Base-by-base conservation (phyloP, 441 rosid species). In the Biscutella laevigata region DNA sequence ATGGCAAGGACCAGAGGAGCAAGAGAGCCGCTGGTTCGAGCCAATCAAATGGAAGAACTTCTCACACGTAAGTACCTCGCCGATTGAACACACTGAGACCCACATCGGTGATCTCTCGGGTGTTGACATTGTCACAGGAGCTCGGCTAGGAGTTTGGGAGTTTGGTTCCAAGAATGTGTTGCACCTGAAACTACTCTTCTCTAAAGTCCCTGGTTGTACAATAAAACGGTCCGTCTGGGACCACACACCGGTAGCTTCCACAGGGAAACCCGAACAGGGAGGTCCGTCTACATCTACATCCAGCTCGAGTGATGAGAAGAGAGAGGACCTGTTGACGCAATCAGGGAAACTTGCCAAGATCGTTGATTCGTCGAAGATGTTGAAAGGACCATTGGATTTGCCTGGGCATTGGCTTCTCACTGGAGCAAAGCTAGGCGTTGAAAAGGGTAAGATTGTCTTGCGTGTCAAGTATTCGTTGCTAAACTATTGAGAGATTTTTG, bases 321-420 rank as follows among this genome's bases (percentile, higher is more conserved):
- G 37, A 68, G 83, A 77, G 37, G 86, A 79, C 36, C 4, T 44
- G 27, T 76, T 66, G 20, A 66, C 71, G 28, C 79, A 75, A 12
- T 11, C 64, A 2, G 79, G 83, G 29, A 83, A 81, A 44, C 70
- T 84, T 26, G 79, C 73, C 0, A 84, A 81, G 78, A 72, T 81
- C 11, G 85, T 84, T 19, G 88, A 84, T 56, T 32, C 62, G 44
- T 71, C 82, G 1, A 85, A 81, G 66, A 81, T 84, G 92, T 75
- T 64, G 2, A 79, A 74, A 63, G 92, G 88, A 38, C 85, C 92
- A 4, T 82, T 77, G 34, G 88, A 81, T 69, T 61, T 75, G 49
- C 88, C 92, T 4, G 92, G 88, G 26, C 87, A 84, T 68, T 84
- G 92, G 92, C 63, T 81, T 74, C 85, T 84, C n/a, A 83, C 92